These are phyloP conservation scores for Lactarius deliciosus DNA, from an alignment of 768 basidiomycete species.

Conservation along the genomic window DNA sequence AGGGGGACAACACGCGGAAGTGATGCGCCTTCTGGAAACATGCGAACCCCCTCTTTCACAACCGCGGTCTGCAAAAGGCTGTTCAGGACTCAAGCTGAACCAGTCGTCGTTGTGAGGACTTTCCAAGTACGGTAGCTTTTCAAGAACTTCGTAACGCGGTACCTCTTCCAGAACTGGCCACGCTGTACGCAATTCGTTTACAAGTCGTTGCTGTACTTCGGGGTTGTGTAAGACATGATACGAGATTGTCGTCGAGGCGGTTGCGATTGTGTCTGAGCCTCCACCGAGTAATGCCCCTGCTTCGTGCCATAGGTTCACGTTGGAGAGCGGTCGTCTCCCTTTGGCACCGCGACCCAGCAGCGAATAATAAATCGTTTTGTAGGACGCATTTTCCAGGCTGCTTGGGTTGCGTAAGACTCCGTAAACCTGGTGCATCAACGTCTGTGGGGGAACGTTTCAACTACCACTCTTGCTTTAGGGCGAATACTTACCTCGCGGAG, in stretches of 20 bases:
- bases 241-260: not conserved
- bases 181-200: not conserved
- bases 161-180: not conserved
- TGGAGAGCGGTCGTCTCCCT: not conserved
- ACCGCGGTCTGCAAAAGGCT: too few species aligned
- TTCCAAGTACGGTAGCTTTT: too few species aligned
- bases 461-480: too few species aligned
- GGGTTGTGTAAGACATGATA: not conserved
- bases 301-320: not conserved
- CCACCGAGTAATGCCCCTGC: not conserved
- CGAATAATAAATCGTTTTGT: not conserved
- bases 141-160: too few species aligned
- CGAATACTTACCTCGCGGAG: not conserved
- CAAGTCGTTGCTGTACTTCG: not conserved
- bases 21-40: not conserved
- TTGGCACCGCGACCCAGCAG: not conserved
- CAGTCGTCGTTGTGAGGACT: not conserved
- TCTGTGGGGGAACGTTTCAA: not conserved
- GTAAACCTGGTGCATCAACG: not conserved
- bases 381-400: not conserved
- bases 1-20: slow-evolving; percentile 23
- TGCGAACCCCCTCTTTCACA: not conserved
- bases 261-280: not conserved
- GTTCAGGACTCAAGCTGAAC: not conserved
- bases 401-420: not conserved